Evolutionary conservation across 2,329 filamentous ascomycete genomes (phyloP), one percentile per base, ranked within the genome.

Genomic region (Ceratocystiopsis minuta): DNA sequence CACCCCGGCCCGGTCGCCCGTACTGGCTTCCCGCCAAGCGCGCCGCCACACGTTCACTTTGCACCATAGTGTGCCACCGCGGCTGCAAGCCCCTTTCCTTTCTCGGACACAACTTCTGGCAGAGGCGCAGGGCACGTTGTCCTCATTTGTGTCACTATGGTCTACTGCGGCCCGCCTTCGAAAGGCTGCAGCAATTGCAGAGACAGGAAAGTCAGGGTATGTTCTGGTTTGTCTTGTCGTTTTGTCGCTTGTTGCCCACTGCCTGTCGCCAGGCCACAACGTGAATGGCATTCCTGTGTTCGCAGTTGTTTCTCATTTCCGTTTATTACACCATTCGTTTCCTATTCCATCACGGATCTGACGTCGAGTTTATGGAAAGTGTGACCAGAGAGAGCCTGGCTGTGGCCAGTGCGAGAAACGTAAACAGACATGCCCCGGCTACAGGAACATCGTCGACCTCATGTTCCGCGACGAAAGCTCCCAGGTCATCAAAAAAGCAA

Each of bases 391-490:
- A 43, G 60, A 63, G 37, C 65, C 65, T 11, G 60, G 62, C 38
- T 74, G 70, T 44, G 67, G 67, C 38, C 70, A 73, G 52, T 74
- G 70, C 51, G 60, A 62, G 39, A 69, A 70, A 51, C 63, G 67
- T 36, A 60, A 66, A 44, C 60, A 66, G 41, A 45, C 55, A 54
- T 74, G 70, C 45, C 68, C 69, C 31, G 70, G 70, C 43, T 74
- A 74, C 49, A 59, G 69, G 36, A 68, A 69, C 46, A 57, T 67
- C 39, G 62, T 70, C 35, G 69, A 73, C 48, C 60, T 73, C 46
- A 70, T 73, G 60, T 73, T 74, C 49, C 64, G 69, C 36, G 67
- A 73, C 50, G 66, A 73, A 52, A 73, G 66, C 47, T 63, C 61
- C 31, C 66, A 69, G 51, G 68, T 73, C 43, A 68, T 68, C 48